Conservation (phyloP, 2,329 filamentous ascomycete species). For the Amylocarpus encephaloides region DNA sequence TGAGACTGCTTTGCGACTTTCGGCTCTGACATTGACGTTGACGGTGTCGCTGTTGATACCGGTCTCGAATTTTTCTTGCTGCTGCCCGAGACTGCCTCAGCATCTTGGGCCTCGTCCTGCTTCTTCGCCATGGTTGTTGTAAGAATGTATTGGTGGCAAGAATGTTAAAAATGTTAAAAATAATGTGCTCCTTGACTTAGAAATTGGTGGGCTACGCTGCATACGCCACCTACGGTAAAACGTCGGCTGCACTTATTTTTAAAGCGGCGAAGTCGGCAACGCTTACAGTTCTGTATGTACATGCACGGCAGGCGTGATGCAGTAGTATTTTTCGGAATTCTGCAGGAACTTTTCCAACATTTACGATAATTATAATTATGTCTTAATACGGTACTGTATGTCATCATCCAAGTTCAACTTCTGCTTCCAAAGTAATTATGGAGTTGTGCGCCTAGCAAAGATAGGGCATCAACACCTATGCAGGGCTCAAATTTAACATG, state of each 20-base stretch:
- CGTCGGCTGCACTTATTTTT: background rate
- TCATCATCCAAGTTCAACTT: conserved; percentile 1
- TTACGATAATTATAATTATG: conserved; percentile 9
- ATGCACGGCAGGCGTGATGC: no score
- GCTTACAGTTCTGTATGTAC: no score
- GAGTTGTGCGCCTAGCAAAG: background rate
- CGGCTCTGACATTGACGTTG: conserved; percentile 25
- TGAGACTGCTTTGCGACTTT: conserved; percentile 28
- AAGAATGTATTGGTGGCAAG: background rate
- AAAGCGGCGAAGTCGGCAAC: background rate
- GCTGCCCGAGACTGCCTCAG: conserved; percentile 25
- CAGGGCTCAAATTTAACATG: conserved; percentile 12
- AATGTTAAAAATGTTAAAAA: background rate
- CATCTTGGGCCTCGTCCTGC: conserved; percentile 38
- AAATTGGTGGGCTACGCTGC: background rate
- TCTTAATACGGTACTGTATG: background rate
- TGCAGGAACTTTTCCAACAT: background rate
- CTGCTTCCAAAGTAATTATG: conserved; percentile 5
- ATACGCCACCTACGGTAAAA: no score
- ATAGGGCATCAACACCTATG: conserved; percentile 13
- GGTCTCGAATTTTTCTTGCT: conserved; percentile 15
- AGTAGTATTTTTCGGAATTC: background rate
- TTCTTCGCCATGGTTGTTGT: conserved; percentile 40
- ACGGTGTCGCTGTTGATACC: conserved; percentile 15
- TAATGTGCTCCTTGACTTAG: background rate